phyloP scores from a whole-genome alignment of 2,329 filamentous ascomycete species.

The Venturia carpophila region DNA sequence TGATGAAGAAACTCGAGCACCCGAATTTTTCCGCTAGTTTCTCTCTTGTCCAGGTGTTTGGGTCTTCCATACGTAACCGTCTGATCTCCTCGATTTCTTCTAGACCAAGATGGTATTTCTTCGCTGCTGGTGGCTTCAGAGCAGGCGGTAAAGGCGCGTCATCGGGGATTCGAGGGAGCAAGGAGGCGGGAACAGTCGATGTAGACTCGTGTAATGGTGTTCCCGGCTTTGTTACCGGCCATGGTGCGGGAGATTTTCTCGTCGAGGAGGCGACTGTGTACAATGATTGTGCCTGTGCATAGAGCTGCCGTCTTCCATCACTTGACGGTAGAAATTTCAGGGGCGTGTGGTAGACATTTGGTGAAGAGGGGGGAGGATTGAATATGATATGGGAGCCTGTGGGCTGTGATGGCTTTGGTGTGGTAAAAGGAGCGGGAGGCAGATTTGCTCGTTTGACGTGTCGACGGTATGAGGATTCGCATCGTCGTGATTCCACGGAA shows the following conservation, averaged over 20 bases:
- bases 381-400: slow-evolving; percentile 50
- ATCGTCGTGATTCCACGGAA: background rate
- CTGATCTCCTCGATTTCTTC: slow-evolving; percentile 54
- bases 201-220: slow-evolving; percentile 15
- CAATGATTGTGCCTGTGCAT: slow-evolving; percentile 28
- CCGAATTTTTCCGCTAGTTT: slow-evolving; percentile 55
- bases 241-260: slow-evolving; percentile 22
- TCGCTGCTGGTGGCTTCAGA: slow-evolving; percentile 35
- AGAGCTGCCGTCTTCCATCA: slow-evolving; percentile 47
- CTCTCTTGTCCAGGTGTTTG: slow-evolving; percentile 51
- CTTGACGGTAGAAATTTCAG: slow-evolving; percentile 54
- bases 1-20: slow-evolving; percentile 55
- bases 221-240: slow-evolving; percentile 21
- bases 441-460: slow-evolving; percentile 41
- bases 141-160: slow-evolving; percentile 38
- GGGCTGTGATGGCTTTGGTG: slow-evolving; percentile 23
- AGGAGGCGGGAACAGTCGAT: slow-evolving; percentile 9
- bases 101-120: slow-evolving; percentile 51
- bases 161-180: slow-evolving; percentile 17
- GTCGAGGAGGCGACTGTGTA: slow-evolving; percentile 22
- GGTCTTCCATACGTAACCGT: slow-evolving; percentile 46
- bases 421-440: slow-evolving; percentile 37
- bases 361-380: slow-evolving; percentile 58
- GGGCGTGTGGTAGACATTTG: slow-evolving; percentile 57
- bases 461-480: slow-evolving; percentile 38